Percentiles rank a stretch among this genome's conserved stretches.
phyloP scores from a whole-genome alignment of 2,329 filamentous ascomycete genomes.

The Venturia asperata region DNA sequence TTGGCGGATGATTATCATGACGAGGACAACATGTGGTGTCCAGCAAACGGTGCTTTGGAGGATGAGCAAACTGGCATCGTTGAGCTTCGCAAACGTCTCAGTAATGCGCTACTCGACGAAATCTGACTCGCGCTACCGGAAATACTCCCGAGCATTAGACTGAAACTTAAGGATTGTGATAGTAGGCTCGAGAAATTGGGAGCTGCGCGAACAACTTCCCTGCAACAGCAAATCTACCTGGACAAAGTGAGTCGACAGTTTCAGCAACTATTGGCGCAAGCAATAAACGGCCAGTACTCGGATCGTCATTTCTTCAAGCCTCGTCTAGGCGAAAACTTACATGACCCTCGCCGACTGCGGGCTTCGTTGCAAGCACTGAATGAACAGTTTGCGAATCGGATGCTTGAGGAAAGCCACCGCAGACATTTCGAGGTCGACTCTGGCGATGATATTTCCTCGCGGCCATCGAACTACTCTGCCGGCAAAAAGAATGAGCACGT shows the following conservation, averaged over 20 bases:
- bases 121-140: constrained; percentile 22
- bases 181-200: constrained; percentile 37
- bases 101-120: constrained; percentile 38
- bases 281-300: constrained; percentile 23
- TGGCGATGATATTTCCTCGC: not conserved
- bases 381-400: constrained; percentile 39
- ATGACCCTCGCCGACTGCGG: constrained; percentile 40
- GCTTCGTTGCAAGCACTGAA: constrained; percentile 49
- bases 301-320: constrained; percentile 26
- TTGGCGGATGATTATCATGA: too few species aligned
- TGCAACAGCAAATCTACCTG: not conserved
- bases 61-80: constrained; percentile 3
- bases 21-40: too few species aligned
- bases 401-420: constrained; percentile 27
- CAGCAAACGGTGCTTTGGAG: too few species aligned
- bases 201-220: constrained; percentile 28
- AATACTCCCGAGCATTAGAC: not conserved
- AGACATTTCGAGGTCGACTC: not conserved
- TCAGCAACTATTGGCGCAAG: constrained; percentile 13
- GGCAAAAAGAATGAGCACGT: not conserved
- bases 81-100: constrained; percentile 9
- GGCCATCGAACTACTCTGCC: not conserved
- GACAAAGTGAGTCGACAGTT: constrained; percentile 25
- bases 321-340: not conserved
- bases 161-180: not conserved